These are phyloP conservation scores for Hypoxylon perforatum DNA, from an alignment of 495 filamentous ascomycete genomes.

Conservation along the genomic window DNA sequence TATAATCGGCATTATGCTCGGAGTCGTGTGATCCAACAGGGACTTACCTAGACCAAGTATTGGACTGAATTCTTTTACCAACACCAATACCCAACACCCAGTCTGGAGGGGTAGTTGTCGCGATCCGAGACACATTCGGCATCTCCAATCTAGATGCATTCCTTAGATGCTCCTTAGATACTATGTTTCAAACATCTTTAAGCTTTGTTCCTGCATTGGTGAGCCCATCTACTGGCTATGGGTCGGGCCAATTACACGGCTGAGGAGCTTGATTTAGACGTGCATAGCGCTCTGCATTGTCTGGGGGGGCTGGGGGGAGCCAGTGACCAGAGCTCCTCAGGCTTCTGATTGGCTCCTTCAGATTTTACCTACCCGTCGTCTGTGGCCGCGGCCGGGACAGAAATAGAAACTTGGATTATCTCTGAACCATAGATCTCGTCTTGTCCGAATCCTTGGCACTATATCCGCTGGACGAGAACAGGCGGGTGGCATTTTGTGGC, in stretches of 20 bases:
- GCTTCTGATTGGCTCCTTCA: conserved; percentile 35
- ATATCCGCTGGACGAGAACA: conserved; percentile 31
- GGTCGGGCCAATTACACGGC: conserved; percentile 28
- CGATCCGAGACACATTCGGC: conserved; percentile 23
- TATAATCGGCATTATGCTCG: conserved; percentile 16
- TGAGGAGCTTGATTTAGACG: conserved; percentile 32
- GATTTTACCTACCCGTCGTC: conserved; percentile 33
- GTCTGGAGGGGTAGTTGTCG: conserved; percentile 22
- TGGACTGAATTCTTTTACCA: conserved; percentile 13
- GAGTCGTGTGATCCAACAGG: neutral
- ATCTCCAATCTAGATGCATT: conserved; percentile 28
- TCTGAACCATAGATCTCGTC: conserved; percentile 40
- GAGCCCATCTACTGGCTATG: conserved; percentile 7
- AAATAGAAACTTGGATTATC: conserved; percentile 37
- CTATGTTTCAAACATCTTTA: conserved; percentile 38
- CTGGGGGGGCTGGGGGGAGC: too few species aligned
- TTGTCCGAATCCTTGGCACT: conserved; percentile 34
- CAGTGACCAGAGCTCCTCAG: conserved; percentile 32
- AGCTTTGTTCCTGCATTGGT: conserved; percentile 39
- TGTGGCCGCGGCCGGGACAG: conserved; percentile 28
- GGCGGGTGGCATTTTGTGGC: conserved; percentile 17
- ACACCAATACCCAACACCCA: conserved; percentile 3
- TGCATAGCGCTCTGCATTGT: conserved; percentile 34
- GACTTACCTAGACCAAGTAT: neutral
- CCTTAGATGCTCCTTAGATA: conserved; percentile 6